A percentile compares a stretch with the other conserved stretches of the same genome.
phyloP scores from a whole-genome alignment of 108 stramenopile genomes.

The Nitzschia sp. region DNA sequence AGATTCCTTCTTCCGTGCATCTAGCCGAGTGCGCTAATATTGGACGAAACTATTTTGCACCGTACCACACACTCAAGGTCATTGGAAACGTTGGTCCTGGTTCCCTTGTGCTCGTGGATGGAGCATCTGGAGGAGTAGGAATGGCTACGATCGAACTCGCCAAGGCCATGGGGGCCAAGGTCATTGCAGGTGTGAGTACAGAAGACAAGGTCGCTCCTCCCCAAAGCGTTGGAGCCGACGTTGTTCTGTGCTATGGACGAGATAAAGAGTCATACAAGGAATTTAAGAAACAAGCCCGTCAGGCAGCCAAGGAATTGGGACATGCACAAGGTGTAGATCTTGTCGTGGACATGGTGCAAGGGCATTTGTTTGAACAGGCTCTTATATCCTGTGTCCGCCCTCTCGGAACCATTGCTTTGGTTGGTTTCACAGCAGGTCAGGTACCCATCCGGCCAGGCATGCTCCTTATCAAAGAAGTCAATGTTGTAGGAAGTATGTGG shows the following conservation, averaged over 20 bases:
- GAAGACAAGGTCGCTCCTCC: conserved; percentile 40
- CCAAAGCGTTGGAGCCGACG: conserved; percentile 52
- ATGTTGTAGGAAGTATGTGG: conserved; percentile 67
- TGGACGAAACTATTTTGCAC: conserved; percentile 69
- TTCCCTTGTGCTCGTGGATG: conserved; percentile 63
- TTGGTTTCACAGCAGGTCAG: conserved; percentile 72
- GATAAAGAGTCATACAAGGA: conserved; percentile 39
- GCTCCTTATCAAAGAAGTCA: conserved; percentile 42
- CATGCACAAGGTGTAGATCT: conserved; percentile 57
- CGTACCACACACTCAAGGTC: conserved; percentile 62
- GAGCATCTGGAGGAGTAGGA: conserved; percentile 74
- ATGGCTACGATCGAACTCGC: conserved; percentile 75
- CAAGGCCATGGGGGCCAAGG: conserved; percentile 67
- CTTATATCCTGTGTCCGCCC: conserved; percentile 51
- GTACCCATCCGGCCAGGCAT: conserved; percentile 60
- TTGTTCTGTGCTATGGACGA: conserved; percentile 56
- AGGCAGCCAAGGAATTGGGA: conserved; percentile 43
- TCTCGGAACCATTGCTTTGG: conserved; percentile 66
- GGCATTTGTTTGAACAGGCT: conserved; percentile 62
- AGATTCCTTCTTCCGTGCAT: conserved; percentile 42
- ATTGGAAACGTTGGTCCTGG: conserved; percentile 50
- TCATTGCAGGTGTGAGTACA: conserved; percentile 67
- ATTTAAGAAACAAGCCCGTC: conserved; percentile 51
- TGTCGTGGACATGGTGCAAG: conserved; percentile 71
- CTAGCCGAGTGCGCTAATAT: conserved; percentile 54